A percentile compares a stretch with the other conserved stretches of the same genome.
phyloP scores from a whole-genome alignment of 225 moss, liverwort and hornwort species.

The Physcomitrium patens region DNA sequence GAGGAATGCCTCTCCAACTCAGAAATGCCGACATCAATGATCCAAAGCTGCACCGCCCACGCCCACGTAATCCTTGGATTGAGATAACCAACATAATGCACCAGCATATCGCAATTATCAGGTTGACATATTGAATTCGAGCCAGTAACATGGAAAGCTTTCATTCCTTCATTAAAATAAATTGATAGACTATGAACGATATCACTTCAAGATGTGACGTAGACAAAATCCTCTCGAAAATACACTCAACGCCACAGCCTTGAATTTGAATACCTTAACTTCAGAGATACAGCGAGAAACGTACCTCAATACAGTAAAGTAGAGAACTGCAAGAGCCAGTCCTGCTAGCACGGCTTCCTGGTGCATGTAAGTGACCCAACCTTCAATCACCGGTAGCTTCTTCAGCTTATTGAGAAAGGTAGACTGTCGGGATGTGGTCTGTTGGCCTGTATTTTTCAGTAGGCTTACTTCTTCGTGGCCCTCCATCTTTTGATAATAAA shows the following conservation, averaged over 20 bases:
- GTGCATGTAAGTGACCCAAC: constrained; percentile 77
- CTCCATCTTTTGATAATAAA: constrained; percentile 42
- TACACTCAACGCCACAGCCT: not conserved
- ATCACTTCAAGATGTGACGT: not conserved
- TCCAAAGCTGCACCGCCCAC: constrained; percentile 77
- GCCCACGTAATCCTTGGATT: not conserved
- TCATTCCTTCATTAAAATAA: not conserved
- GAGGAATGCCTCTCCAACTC: constrained; percentile 86
- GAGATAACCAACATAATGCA: not conserved
- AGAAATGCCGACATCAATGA: constrained; percentile 91
- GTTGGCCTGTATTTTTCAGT: constrained; percentile 24
- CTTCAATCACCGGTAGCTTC: constrained; percentile 55
- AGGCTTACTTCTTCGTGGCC: constrained; percentile 33
- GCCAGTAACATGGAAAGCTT: not conserved
- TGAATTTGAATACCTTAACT: not conserved
- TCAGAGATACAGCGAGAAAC: not conserved
- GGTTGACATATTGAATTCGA: not conserved
- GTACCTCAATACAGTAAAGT: constrained; percentile 96
- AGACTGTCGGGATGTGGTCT: constrained; percentile 16
- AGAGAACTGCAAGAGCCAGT: constrained; percentile 79
- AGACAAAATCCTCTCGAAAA: not conserved
- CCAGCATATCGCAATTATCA: not conserved
- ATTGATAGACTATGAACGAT: not conserved
- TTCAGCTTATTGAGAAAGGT: constrained; percentile 49
- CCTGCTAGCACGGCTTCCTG: constrained; percentile 89